Conservation (phyloP, 2,329 filamentous ascomycete genomes). For the Fusarium oligoseptatum region DNA sequence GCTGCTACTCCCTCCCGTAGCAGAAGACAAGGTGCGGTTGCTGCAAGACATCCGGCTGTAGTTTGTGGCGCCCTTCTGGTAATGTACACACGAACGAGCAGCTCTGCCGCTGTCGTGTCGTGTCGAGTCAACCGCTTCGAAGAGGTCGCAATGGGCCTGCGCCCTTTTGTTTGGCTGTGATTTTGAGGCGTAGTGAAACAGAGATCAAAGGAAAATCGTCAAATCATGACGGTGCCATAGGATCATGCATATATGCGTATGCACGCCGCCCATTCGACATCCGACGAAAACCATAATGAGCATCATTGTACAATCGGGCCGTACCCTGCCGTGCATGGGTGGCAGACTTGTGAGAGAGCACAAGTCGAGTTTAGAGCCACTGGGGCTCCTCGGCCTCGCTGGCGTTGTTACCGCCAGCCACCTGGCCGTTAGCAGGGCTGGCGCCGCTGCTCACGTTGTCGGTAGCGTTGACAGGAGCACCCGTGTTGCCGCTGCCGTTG, state of each 20-base stretch:
- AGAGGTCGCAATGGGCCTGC: slow-evolving; percentile 37
- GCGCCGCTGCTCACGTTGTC: slow-evolving; percentile 29
- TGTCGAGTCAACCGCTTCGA: slow-evolving; percentile 47
- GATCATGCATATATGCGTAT: slow-evolving; percentile 51
- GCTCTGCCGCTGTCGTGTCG: slow-evolving; percentile 46
- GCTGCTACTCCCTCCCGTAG: slow-evolving; percentile 27
- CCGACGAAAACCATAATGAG: slow-evolving; percentile 40
- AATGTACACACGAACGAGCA: slow-evolving; percentile 55
- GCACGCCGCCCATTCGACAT: slow-evolving; percentile 41
- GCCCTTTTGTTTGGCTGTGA: slow-evolving; percentile 43
- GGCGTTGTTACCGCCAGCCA: slow-evolving; percentile 19
- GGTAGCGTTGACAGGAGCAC: slow-evolving; percentile 19
- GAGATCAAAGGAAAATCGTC: slow-evolving; percentile 56
- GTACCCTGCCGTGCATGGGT: slow-evolving; percentile 12
- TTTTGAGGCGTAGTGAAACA: slow-evolving; percentile 51
- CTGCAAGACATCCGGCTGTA: slow-evolving; percentile 38
- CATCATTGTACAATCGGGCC: slow-evolving; percentile 53
- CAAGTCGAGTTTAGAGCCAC: slow-evolving; percentile 55
- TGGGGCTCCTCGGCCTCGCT: slow-evolving; percentile 52
- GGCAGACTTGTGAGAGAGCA: slow-evolving; percentile 38
- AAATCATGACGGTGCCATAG: slow-evolving; percentile 57
- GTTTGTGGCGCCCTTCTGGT: slow-evolving; percentile 46
- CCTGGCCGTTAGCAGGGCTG: slow-evolving; percentile 26
- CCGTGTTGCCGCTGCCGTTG: slow-evolving; percentile 8
- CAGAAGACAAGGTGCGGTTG: slow-evolving; percentile 31